Base-by-base conservation (phyloP, 2,329 filamentous ascomycete species). In the Catunica adiposa region DNA sequence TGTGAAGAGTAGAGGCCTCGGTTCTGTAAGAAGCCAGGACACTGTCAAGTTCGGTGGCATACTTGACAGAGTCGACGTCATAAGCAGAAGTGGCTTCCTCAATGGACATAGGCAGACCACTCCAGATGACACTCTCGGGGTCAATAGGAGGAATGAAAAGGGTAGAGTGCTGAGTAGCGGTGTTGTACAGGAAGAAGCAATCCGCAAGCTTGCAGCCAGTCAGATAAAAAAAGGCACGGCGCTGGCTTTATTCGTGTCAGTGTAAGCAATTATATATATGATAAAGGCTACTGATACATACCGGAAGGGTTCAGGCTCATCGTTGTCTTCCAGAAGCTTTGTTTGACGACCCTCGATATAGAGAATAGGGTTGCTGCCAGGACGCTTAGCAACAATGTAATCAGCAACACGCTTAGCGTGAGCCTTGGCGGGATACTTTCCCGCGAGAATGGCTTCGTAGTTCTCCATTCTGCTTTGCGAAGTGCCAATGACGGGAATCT, bases 201-300 rank as follows among this genome's bases (percentile, higher is more conserved):
- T 96, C 89, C 58, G 89, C 78, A 29, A 94, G 75, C 60, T 82
- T 77, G 65, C 74, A 94, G 62, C 92, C 92, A 23, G 87, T 90
- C 47, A 97, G 75, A 69, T 98, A 98, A 78, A 86, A 96, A 72
- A 98, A 98, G 68, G 82, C 86, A 56, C 92, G 83, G 60, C 89
- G 86, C 70, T 96, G 89, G 61, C 87, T 89, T 62, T n/a, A 52
- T 2, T 5, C 22, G 22, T 25, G 44, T 25, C 2, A 48, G 31
- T 3, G 15, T n/a, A 50, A 26, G 22, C 9, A 8, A 7, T 26
- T 5, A 14, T 25, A 23, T 25, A 25, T 25, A 25, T n/a, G n/a
- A n/a, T n/a, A n/a, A 14, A n/a, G 40, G 15, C 25, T 1, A 17
- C 25, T 20, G 7, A 9, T 23, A 48, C 62, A 54, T 74, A 89